Base-by-base conservation (phyloP, 352 stramenopile species). In the Globisporangium polare region DNA sequence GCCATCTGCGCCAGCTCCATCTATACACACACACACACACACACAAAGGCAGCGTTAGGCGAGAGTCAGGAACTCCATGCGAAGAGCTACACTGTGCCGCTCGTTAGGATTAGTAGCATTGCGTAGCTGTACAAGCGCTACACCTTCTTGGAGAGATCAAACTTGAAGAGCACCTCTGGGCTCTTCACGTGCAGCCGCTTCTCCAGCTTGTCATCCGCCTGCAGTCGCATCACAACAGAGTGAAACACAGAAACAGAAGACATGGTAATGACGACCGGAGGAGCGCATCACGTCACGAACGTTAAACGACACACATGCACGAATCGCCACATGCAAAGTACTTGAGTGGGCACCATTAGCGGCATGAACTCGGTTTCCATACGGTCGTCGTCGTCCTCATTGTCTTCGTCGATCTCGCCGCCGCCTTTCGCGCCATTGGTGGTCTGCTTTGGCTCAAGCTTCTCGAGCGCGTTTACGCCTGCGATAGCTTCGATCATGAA, bases 401-500 rank as follows among this genome's bases (percentile, higher is more conserved):
- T n/a, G 12, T 76, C 67, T 22, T 77, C 68, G 26, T 77, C 69
- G 20, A 62, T 68, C 13, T 70, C 62, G 51, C 73, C 63, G 31
- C 45, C 20, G 1, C n/a, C 59, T 10, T 27, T 43, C 15, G 29
- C 3, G 24, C 27, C 29, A 37, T 37, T 51, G 3, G 24, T 51
- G 3, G 24, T 18, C 3, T 24, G 33, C 6, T 42, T 42, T 20
- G 45, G 17, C 15, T 74, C 62, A 0, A 88, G 53, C 62, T 82
- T 77, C 59, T 84, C 74, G 22, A 95, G 78, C 52, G 83, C 83
- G 66, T 94, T 94, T 10, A 86, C 83, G 29, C 84, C 86, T 5
- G 84, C 83, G 53, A 95, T 95, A 46, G 76, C 73, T 62, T 95
- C 86, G 31, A 94, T 60, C 80, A 94, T 92, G 75, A 92, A 95